Base-by-base conservation (phyloP, 2,329 filamentous ascomycete species). In the Cytospora chrysosperma region DNA sequence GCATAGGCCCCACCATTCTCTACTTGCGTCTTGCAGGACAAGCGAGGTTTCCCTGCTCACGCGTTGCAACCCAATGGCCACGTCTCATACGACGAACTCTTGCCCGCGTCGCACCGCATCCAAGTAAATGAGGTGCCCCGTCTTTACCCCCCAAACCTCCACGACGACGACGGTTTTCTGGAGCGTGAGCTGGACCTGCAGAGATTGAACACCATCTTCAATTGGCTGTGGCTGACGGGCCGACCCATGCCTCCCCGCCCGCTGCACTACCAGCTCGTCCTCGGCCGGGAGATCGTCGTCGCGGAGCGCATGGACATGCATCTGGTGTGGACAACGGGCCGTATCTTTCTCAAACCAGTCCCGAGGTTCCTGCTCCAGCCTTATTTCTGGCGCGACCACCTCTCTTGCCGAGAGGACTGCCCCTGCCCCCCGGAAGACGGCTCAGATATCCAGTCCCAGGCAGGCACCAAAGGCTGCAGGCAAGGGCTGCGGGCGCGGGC, bases 291-390 rank as follows among this genome's bases (percentile, higher is more conserved):
- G 10, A 74, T 81, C 59, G 60, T 77, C 15, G 68, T 80, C 10
- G 75, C 74, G 4, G 77, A 81, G 65, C 69, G 75, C 37, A 73
- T 76, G 1, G 72, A 75, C 12, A 70, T 81, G 21, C 78, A 81
- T 61, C 71, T 80, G 5, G 72, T 80, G 13, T 79, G 77, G 77
- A 71, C 73, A 62, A 69, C 75, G 63, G 68, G 68, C 9, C 65
- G 69, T 24, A 70, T 75, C 13, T 75, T 73, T 57, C 47, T 76
- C 21, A 76, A 77, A 67, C 75, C 73, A 1, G 64, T 75, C 13
- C 75, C 77, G 7, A 67, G 70, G 8, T 76, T 73, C 43, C 67
- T 79, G 15, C 71, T 78, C 1, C 69, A 73, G 32, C 63, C 65
- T 0, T 57, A 59, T 27, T 73, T 75, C 63, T 76, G 71, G 74